These are phyloP conservation scores for Alternaria rosae DNA, from an alignment of 2,329 filamentous ascomycete species.

Conservation along the genomic window DNA sequence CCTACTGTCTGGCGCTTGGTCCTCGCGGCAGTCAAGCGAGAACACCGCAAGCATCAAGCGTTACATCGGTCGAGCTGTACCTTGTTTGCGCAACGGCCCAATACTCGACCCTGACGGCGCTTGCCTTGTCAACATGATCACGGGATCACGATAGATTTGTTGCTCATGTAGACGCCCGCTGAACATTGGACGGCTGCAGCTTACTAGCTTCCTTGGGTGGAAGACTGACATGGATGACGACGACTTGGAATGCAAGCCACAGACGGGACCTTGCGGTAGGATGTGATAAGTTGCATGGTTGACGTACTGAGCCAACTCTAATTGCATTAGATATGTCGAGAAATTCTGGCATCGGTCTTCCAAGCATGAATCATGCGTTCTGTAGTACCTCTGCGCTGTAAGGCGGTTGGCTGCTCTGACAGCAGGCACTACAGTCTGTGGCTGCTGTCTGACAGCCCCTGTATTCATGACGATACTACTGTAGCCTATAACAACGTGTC, in stretches of 20 bases:
- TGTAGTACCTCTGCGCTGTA: too few relatives aligned
- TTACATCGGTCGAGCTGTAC: neutral
- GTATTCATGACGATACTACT: neutral
- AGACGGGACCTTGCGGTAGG: neutral
- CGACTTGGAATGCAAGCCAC: neutral
- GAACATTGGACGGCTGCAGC: conserved; percentile 19
- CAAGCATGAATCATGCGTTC: neutral
- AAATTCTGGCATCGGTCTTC: neutral
- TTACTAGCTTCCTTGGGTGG: neutral
- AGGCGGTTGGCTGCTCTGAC: conserved; percentile 8
- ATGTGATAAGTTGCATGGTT: conserved; percentile 8
- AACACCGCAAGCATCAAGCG: neutral
- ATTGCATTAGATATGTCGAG: neutral
- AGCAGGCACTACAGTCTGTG: conserved; percentile 9
- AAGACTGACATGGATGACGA: neutral
- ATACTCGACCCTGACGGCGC: conserved; percentile 12
- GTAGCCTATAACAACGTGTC: conserved; percentile 5
- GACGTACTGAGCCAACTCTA: neutral
- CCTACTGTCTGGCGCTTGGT: neutral
- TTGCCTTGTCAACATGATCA: neutral
- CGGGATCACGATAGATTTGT: neutral
- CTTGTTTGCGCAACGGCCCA: neutral
- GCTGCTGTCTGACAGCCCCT: conserved; percentile 11
- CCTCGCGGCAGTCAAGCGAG: neutral
- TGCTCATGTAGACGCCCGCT: conserved; percentile 10